phyloP scores from a whole-genome alignment of 441 rosid genomes.

The Pelargonium exstipulatum region DNA sequence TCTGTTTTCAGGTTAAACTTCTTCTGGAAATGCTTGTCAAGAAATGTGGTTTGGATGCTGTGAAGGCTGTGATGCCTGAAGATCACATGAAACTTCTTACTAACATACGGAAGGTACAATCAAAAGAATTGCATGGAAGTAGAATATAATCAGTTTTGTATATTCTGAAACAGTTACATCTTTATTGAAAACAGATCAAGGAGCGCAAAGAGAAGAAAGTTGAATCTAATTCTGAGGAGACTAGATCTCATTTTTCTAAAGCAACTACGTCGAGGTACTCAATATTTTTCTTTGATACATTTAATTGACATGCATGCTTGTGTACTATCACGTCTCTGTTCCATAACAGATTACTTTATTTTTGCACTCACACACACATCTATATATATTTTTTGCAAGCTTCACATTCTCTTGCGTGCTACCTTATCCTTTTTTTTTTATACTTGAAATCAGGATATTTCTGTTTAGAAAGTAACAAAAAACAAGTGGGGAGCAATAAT shows the following conservation, averaged over 20 bases:
- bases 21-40: slow-evolving; percentile 89
- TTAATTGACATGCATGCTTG: neutral
- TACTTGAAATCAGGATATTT: too few relatives aligned
- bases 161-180: slow-evolving; percentile 13
- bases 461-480: too few relatives aligned
- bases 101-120: slow-evolving; percentile 79
- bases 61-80: slow-evolving; percentile 91
- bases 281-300: neutral
- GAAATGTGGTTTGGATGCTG: slow-evolving; percentile 91
- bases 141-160: slow-evolving; percentile 7
- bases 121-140: neutral
- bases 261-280: slow-evolving; percentile 76
- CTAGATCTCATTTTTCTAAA: slow-evolving; percentile 58
- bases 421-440: too few relatives aligned
- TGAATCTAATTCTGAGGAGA: slow-evolving; percentile 52
- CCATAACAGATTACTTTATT: too few relatives aligned
- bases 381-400: too few relatives aligned
- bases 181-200: slow-evolving; percentile 48
- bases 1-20: slow-evolving; percentile 60
- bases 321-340: neutral
- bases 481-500: too few relatives aligned
- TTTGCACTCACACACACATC: too few relatives aligned
- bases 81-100: slow-evolving; percentile 91
- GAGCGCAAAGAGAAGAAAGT: slow-evolving; percentile 70
- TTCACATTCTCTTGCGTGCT: too few relatives aligned